These are phyloP conservation scores for Tuber aestivum DNA, from an alignment of 495 filamentous ascomycete genomes.

Conservation along the genomic window DNA sequence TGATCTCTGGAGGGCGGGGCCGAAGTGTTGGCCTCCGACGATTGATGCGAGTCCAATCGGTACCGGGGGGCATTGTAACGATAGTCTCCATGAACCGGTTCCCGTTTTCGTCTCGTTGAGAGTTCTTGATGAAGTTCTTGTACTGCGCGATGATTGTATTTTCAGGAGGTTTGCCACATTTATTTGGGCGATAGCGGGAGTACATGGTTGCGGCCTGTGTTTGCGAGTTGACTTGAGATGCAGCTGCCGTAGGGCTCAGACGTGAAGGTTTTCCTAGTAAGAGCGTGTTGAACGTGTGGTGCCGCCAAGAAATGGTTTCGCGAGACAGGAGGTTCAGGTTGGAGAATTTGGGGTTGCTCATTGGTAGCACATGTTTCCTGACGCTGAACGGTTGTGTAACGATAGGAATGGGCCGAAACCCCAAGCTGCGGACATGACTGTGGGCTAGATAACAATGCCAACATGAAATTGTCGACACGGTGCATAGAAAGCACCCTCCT, in stretches of 20 bases:
- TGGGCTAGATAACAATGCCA: not conserved
- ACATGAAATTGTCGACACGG: not conserved
- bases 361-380: not conserved
- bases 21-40: not conserved
- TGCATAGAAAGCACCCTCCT: not conserved
- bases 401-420: not conserved
- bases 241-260: not conserved
- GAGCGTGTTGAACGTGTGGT: not conserved
- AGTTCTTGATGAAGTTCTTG: slow-evolving; percentile 23
- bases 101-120: slow-evolving; percentile 31
- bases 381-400: not conserved
- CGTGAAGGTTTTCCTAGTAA: not conserved
- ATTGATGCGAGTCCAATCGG: slow-evolving; percentile 29
- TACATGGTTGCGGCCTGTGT: not conserved
- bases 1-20: not conserved
- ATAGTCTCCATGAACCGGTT: slow-evolving; percentile 26
- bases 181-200: not conserved
- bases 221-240: not conserved
- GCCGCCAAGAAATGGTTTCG: not conserved
- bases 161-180: slow-evolving; percentile 4
- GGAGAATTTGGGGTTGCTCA: not conserved
- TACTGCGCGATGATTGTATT: slow-evolving; percentile 21
- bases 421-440: not conserved
- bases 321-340: not conserved
- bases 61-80: slow-evolving; percentile 9